A percentile compares a stretch with the other conserved stretches of the same genome.
phyloP scores from a whole-genome alignment of 495 filamentous ascomycete species.

The Aspergillus indologenus region DNA sequence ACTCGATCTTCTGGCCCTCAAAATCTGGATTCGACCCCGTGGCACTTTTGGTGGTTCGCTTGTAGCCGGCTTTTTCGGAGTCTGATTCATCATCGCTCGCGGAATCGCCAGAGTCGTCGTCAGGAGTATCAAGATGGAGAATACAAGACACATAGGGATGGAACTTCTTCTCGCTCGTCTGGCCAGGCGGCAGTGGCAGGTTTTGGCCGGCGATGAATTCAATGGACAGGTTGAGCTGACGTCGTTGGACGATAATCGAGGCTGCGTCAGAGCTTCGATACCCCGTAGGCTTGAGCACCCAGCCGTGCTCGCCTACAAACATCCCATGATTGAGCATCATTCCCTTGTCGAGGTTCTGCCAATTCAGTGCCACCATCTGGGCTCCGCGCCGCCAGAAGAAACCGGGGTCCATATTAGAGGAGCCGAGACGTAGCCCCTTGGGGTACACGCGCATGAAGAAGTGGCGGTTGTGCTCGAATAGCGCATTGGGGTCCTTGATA shows the following conservation, averaged over 20 bases:
- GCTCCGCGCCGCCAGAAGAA: slow-evolving; percentile 86
- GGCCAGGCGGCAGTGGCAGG: slow-evolving; percentile 45
- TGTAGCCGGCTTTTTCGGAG: slow-evolving; percentile 60
- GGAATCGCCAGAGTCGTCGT: slow-evolving; percentile 18
- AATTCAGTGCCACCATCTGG: slow-evolving; percentile 91
- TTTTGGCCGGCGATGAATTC: slow-evolving; percentile 53
- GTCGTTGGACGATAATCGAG: slow-evolving; percentile 22
- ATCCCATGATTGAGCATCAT: slow-evolving; percentile 96
- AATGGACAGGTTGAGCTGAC: slow-evolving; percentile 44
- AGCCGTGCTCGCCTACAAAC: slow-evolving; percentile 79
- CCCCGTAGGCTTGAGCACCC: slow-evolving; percentile 77
- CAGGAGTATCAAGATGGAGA: slow-evolving; percentile 68
- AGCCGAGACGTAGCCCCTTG: slow-evolving; percentile 73
- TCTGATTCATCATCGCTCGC: slow-evolving; percentile 40
- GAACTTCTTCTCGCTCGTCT: slow-evolving; percentile 58
- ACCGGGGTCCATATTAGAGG: slow-evolving; percentile 80
- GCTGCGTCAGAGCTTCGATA: slow-evolving; percentile 46
- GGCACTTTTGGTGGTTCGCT: slow-evolving; percentile 59
- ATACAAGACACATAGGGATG: slow-evolving; percentile 78
- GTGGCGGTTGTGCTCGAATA: slow-evolving; percentile 80
- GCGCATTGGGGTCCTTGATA: slow-evolving; percentile 50
- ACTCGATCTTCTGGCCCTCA: slow-evolving; percentile 57
- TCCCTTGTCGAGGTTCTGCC: slow-evolving; percentile 85
- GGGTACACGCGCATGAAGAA: slow-evolving; percentile 90
- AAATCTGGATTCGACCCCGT: slow-evolving; percentile 70